A percentile compares a stretch with the other conserved stretches of the same genome.
Evolutionary conservation across 2,329 filamentous ascomycete species (phyloP).

Genomic region (Pseudopyricularia cyperi): DNA sequence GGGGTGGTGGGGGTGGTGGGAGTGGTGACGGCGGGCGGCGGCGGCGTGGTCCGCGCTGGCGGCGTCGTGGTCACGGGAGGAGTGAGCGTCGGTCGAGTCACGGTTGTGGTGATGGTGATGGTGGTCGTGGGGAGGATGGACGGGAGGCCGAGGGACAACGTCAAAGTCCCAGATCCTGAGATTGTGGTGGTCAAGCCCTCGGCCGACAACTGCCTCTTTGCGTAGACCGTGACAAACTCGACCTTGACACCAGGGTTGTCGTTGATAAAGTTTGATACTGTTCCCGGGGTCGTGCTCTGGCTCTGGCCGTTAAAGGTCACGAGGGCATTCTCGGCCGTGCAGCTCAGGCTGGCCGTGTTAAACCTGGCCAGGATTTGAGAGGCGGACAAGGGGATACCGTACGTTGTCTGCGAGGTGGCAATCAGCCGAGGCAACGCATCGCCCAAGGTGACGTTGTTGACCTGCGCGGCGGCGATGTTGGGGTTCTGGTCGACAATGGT

Average conservation of each 20-base stretch:
- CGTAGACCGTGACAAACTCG: slow-evolving; percentile 4
- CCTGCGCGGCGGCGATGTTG: slow-evolving; percentile 19
- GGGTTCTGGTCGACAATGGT: slow-evolving; percentile 17
- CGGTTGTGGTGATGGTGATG: slow-evolving; percentile 11
- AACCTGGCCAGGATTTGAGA: slow-evolving; percentile 63
- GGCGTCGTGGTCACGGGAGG: slow-evolving; percentile 14
- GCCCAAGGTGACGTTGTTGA: slow-evolving; percentile 66
- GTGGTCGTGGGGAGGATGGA: slow-evolving; percentile 4
- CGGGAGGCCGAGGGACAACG: background rate
- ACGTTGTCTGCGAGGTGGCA: slow-evolving; percentile 49
- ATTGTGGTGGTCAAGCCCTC: background rate
- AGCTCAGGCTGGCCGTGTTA: slow-evolving; percentile 63
- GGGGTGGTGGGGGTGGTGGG: slow-evolving; percentile 9
- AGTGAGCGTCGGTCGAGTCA: slow-evolving; percentile 12
- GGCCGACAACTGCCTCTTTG: background rate
- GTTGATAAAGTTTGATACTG: slow-evolving; percentile 2
- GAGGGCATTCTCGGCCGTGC: slow-evolving; percentile 73
- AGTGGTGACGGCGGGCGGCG: slow-evolving; percentile 10
- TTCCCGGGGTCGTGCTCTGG: slow-evolving; percentile 6
- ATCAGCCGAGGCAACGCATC: slow-evolving; percentile 66
- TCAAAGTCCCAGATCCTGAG: background rate
- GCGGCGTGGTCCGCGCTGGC: slow-evolving; percentile 13
- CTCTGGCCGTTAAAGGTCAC: slow-evolving; percentile 63
- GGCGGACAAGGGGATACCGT: slow-evolving; percentile 61
- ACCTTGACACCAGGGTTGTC: slow-evolving; percentile 9